Percentiles rank a stretch among this genome's conserved stretches.
These are phyloP conservation scores for Cladosporium phlei DNA, from an alignment of 2,329 filamentous ascomycete genomes.

Conservation along the genomic window DNA sequence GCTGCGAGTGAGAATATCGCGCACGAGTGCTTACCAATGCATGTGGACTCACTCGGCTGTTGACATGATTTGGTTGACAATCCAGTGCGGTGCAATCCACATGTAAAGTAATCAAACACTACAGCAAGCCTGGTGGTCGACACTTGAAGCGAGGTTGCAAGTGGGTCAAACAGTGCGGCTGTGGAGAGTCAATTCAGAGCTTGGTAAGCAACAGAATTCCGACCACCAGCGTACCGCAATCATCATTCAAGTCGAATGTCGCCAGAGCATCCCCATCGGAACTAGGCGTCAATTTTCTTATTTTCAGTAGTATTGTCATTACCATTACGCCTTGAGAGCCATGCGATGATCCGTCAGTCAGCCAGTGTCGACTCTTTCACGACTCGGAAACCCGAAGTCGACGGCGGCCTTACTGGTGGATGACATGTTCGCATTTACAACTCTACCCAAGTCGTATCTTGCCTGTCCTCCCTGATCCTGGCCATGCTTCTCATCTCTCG, in stretches of 20 bases:
- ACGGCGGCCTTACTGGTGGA: not conserved
- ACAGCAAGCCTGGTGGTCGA: not conserved
- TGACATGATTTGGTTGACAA: not conserved
- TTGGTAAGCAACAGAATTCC: slow-evolving; percentile 9
- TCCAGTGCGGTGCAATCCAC: not conserved
- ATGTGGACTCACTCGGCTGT: not conserved
- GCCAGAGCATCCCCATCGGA: too few relatives aligned
- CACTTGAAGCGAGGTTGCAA: not conserved
- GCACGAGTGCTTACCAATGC: slow-evolving; percentile 6
- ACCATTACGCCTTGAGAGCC: slow-evolving; percentile 3
- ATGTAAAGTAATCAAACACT: too few relatives aligned
- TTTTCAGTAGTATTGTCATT: slow-evolving; percentile 5
- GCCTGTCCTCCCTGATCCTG: not conserved
- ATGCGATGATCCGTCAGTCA: not conserved
- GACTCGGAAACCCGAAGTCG: too few relatives aligned
- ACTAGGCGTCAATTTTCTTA: too few relatives aligned
- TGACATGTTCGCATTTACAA: slow-evolving; percentile 11
- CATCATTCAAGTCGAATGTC: too few relatives aligned
- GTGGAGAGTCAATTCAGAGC: not conserved
- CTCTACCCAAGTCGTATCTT: slow-evolving; percentile 7
- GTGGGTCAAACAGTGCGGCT: not conserved
- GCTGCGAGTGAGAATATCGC: too few relatives aligned
- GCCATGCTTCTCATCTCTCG: slow-evolving; percentile 6
- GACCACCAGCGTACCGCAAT: too few relatives aligned
- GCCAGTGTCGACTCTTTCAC: too few relatives aligned